Evolutionary conservation across 2,329 filamentous ascomycete species (phyloP).

Genomic region (Mycosphaerella arachidis): DNA sequence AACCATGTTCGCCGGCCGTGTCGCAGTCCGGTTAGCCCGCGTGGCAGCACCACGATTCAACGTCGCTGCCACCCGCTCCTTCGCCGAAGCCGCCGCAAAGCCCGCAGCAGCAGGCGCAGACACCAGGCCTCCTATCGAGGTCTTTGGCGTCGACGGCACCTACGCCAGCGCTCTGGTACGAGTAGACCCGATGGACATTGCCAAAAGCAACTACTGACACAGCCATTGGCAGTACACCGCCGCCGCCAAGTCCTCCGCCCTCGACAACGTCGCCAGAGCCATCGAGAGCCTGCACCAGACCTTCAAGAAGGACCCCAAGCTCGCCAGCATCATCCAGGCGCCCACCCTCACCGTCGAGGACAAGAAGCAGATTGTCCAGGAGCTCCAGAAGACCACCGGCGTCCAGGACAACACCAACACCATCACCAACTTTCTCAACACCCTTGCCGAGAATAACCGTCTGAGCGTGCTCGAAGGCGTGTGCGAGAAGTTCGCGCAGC

Average conservation of each 20-base stretch:
- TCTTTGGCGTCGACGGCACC: conserved; percentile 95
- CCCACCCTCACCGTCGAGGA: conserved; percentile 74
- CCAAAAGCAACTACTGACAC: conserved; percentile 1
- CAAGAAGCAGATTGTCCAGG: conserved; percentile 79
- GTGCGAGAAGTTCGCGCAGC: conserved; percentile 75
- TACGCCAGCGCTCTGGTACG: conserved; percentile 98
- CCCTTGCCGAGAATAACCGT: conserved; percentile 95
- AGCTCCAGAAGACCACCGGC: conserved; percentile 80
- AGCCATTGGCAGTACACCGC: conserved; percentile 74
- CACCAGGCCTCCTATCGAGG: conserved; percentile 79
- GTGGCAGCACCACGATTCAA: conserved; percentile 56
- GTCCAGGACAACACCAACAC: conserved; percentile 66
- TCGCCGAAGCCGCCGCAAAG: conserved; percentile 57
- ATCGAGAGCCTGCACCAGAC: conserved; percentile 66
- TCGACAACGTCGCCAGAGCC: conserved; percentile 81
- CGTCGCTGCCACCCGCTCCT: conserved; percentile 65
- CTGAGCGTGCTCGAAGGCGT: conserved; percentile 77
- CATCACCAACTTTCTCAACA: conserved; percentile 87
- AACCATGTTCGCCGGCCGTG: conserved; percentile 54
- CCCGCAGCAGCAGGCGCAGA: conserved; percentile 54
- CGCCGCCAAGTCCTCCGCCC: conserved; percentile 76
- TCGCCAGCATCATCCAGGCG: conserved; percentile 67
- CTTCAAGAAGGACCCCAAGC: conserved; percentile 79
- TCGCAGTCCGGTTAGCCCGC: conserved; percentile 54
- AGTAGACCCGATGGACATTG: background rate